These are phyloP conservation scores for Phialophora tarda DNA, from an alignment of 2,329 filamentous ascomycete genomes.

Conservation along the genomic window DNA sequence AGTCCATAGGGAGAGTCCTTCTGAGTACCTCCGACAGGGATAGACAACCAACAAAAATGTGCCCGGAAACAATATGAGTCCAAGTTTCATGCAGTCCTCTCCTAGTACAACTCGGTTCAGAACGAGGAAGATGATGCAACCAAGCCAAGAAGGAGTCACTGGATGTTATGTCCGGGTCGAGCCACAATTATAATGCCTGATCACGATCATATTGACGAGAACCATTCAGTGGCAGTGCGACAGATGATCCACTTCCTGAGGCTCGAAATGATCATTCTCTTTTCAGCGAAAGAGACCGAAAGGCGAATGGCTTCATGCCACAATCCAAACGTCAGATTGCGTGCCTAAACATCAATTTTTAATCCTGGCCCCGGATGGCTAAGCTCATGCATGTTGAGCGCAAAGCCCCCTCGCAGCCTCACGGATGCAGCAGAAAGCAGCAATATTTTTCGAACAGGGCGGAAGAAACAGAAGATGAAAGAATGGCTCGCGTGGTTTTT, in stretches of 20 bases:
- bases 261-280: neutral
- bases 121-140: neutral
- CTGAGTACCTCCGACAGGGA: slow-evolving; percentile 2
- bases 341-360: slow-evolving; percentile 16
- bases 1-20: neutral
- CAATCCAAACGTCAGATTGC: slow-evolving; percentile 21
- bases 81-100: neutral
- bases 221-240: neutral
- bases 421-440: neutral
- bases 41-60: slow-evolving; percentile 3
- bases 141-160: neutral
- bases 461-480: slow-evolving; percentile 5
- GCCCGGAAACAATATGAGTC: neutral
- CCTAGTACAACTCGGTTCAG: neutral
- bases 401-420: slow-evolving; percentile 1
- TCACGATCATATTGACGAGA: neutral
- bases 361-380: neutral
- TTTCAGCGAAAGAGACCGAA: neutral
- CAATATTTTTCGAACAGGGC: slow-evolving; percentile 1
- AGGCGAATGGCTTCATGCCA: neutral
- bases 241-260: neutral
- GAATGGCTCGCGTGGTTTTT: neutral
- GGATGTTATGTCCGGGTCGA: neutral
- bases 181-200: neutral
- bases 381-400: neutral